Base-by-base conservation (phyloP, 805 yeast genomes). In the Metschnikowia vanudenii region DNA sequence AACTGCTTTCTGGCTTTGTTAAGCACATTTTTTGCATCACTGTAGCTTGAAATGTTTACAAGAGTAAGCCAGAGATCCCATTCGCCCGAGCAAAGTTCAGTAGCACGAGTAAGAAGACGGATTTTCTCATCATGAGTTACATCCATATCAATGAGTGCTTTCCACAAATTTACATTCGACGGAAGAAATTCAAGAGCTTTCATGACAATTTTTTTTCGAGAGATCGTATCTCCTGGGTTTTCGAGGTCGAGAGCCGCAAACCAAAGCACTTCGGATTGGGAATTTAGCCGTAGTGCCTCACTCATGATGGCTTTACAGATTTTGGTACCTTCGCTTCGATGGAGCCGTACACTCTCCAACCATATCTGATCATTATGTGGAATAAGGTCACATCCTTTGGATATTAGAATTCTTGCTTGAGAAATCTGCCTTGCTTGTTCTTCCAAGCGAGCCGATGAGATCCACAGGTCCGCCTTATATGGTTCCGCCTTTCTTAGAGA, bases 401-500 rank as follows among this genome's bases (percentile, higher is more conserved):
- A 72, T 6, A 90, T 83, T 13, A 86, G 50, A 18, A 65, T 65
- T 43, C 77, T 76, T 0, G 98, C 97, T 12, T 64, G 64, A 4
- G 66, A 66, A 44, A 71, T 69, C 42, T 80, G 81, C 37, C 74
- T 74, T 1, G 83, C 84, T 37, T 75, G 76, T 53, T 80, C 85
- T 59, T 92, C 98, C 9, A 89, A 61, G 39, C 88, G 67, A 0
- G 96, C 95, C 39, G 89, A 79, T 0, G 95, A 88, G 18, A 92
- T 85, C 96, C 96, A 92, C 4, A 85, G 87, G 39, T 79, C 78
- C 0, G 96, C 78, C 47, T 82, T 84, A 35, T 68, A 64, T 0
- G 97, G 96, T 55, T 88, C 85, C 0, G 88, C 68, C 52, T 78
- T 79, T 30, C 95, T 73, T 52, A 87, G 75, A 2, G 89, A 82